Evolutionary conservation across 306 rosid genomes (phyloP).

Genomic region (Argentina anserina): DNA sequence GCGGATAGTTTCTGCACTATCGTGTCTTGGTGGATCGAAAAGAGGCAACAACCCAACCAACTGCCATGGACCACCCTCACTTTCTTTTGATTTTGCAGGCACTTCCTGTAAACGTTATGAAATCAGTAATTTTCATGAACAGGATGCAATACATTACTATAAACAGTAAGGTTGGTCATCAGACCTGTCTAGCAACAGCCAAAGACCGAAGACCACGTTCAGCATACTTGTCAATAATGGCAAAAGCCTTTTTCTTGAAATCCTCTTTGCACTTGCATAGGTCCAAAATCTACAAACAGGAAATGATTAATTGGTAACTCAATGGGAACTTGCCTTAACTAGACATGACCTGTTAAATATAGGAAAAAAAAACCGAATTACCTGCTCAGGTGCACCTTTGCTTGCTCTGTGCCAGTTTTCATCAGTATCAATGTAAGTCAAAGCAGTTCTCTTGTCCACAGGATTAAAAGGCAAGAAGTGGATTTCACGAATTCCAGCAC

Average conservation of each 20-base stretch:
- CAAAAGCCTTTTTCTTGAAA: conserved; percentile 58
- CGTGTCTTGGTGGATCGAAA: conserved; percentile 97
- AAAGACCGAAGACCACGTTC: conserved; percentile 97
- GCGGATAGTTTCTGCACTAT: conserved; percentile 97
- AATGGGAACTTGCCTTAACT: background rate
- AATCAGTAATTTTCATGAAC: background rate
- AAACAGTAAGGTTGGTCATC: conserved; percentile 5
- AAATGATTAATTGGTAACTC: conserved; percentile 18
- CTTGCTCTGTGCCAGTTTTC: conserved; percentile 96
- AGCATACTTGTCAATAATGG: conserved; percentile 83
- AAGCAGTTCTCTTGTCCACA: conserved; percentile 96
- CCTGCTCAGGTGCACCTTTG: conserved; percentile 99
- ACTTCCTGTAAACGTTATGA: conserved; percentile 58
- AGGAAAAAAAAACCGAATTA: conserved; percentile 25
- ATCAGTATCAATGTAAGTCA: conserved; percentile 77
- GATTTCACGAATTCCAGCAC: conserved; percentile 81
- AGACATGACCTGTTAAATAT: background rate
- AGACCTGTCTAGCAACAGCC: conserved; percentile 94
- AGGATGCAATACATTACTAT: background rate
- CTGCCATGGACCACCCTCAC: conserved; percentile 82
- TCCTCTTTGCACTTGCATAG: conserved; percentile 88
- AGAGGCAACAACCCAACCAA: conserved; percentile 88
- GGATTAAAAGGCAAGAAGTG: conserved; percentile 97
- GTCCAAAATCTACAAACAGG: conserved; percentile 51
- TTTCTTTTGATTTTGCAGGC: conserved; percentile 74